A percentile compares a stretch with the other conserved stretches of the same genome.
These are phyloP conservation scores for Orbilia brochopaga DNA, from an alignment of 2,329 filamentous ascomycete species.

Conservation along the genomic window DNA sequence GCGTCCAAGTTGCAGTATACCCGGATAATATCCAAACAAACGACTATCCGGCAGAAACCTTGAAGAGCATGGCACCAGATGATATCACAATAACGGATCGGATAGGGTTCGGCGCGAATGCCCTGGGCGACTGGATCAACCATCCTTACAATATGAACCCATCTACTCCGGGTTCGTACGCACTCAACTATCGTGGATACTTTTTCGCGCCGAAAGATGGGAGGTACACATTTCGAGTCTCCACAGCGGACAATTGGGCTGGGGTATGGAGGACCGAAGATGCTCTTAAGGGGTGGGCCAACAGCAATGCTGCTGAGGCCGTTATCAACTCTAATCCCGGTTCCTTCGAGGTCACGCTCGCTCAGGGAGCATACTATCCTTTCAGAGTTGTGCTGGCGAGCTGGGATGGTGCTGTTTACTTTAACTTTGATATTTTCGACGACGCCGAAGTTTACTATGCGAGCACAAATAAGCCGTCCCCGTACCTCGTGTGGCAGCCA, in stretches of 20 bases:
- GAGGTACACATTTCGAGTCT: conserved; percentile 6
- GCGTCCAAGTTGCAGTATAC: conserved; percentile 14
- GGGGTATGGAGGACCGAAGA: background rate
- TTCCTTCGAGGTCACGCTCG: too few species aligned
- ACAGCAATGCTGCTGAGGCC: background rate
- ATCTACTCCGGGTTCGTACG: conserved; percentile 4
- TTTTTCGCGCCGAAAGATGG: conserved; percentile 7
- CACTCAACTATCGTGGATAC: conserved; percentile 18
- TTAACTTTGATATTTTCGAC: conserved; percentile 6
- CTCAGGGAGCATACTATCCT: conserved; percentile 16
- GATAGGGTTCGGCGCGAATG: conserved; percentile 6
- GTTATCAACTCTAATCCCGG: too few species aligned
- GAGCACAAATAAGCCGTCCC: background rate
- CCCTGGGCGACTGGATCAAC: background rate
- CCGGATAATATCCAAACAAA: background rate
- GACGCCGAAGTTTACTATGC: background rate
- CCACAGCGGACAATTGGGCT: background rate
- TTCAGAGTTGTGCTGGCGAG: conserved; percentile 9
- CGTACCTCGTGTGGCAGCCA: conserved; percentile 5
- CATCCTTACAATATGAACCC: too few species aligned
- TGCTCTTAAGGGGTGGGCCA: conserved; percentile 9
- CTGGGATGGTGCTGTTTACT: background rate
- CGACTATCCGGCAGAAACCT: background rate
- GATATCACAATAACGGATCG: background rate
- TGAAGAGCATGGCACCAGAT: background rate